Percentiles rank a stretch among this genome's conserved stretches.
Evolutionary conservation across 495 filamentous ascomycete species (phyloP).

Genomic region (Usnea hakonensis): DNA sequence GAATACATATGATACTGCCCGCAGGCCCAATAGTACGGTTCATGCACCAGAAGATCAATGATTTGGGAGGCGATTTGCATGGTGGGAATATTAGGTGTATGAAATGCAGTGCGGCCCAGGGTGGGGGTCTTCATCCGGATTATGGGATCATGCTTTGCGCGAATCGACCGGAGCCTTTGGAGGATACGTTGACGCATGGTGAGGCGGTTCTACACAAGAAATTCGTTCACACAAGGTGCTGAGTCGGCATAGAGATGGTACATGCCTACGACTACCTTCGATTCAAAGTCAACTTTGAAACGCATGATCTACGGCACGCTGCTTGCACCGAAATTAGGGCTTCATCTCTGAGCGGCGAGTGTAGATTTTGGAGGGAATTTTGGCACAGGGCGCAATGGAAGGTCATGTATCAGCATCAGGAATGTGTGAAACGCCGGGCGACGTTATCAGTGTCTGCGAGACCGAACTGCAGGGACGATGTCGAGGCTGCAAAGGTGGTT

Average conservation of each 20-base stretch:
- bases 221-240: neutral
- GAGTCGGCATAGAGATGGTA: conserved; percentile 61
- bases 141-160: conserved; percentile 87
- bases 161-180: conserved; percentile 71
- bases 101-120: conserved; percentile 58
- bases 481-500: conserved; percentile 77
- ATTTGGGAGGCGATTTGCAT: conserved; percentile 68
- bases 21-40: conserved; percentile 74
- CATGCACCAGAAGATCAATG: conserved; percentile 65
- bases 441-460: conserved; percentile 64
- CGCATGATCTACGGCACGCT: conserved; percentile 71
- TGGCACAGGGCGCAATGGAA: conserved; percentile 76
- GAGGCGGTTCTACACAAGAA: neutral
- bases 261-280: conserved; percentile 91
- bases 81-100: conserved; percentile 69
- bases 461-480: conserved; percentile 76
- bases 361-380: conserved; percentile 81
- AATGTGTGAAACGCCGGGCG: conserved; percentile 78
- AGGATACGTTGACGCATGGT: conserved; percentile 84
- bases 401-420: conserved; percentile 84
- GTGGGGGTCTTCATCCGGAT: conserved; percentile 74
- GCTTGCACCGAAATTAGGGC: conserved; percentile 98
- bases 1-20: too few relatives aligned
- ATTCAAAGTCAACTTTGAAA: conserved; percentile 73
- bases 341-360: conserved; percentile 86